Conservation (phyloP, 768 basidiomycete genomes). For the Mycena galericulata region DNA sequence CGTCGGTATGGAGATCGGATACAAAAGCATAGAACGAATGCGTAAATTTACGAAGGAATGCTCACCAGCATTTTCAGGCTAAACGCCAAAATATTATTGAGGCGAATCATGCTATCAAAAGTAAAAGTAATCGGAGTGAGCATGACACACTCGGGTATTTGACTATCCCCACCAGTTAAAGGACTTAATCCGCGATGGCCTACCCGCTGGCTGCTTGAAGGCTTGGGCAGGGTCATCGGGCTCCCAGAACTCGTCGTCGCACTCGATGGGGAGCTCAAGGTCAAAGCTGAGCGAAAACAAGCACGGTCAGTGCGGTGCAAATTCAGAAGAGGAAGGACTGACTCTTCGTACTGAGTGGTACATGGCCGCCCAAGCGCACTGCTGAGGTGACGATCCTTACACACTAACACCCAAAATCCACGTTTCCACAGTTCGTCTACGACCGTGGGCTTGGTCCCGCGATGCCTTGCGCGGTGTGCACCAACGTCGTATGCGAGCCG, state of each 20-base stretch:
- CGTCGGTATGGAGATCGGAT: too few species aligned
- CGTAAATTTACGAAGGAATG: conserved; percentile 6
- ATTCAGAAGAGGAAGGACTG: conserved; percentile 34
- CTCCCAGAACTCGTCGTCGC: neutral
- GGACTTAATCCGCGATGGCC: neutral
- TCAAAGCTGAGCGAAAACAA: conserved; percentile 41
- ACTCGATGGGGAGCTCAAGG: conserved; percentile 58
- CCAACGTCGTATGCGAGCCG: conserved; percentile 27
- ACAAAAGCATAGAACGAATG: too few species aligned
- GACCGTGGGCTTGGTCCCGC: too few species aligned
- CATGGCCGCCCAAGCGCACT: conserved; percentile 66
- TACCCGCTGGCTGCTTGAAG: neutral
- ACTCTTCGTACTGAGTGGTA: conserved; percentile 70
- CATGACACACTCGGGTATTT: too few species aligned
- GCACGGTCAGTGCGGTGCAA: conserved; percentile 39
- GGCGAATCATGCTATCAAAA: conserved; percentile 43
- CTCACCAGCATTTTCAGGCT: conserved; percentile 42
- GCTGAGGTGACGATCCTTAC: conserved; percentile 37
- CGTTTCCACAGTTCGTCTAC: too few species aligned
- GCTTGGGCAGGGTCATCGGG: neutral
- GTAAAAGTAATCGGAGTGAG: too few species aligned
- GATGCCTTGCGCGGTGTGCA: conserved; percentile 36
- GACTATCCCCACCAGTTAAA: too few species aligned
- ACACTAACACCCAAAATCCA: neutral
- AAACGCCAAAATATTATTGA: conserved; percentile 60